A percentile compares a stretch with the other conserved stretches of the same genome.
Conservation (phyloP, 805 yeast genomes). For the Saturnispora hagleri region DNA sequence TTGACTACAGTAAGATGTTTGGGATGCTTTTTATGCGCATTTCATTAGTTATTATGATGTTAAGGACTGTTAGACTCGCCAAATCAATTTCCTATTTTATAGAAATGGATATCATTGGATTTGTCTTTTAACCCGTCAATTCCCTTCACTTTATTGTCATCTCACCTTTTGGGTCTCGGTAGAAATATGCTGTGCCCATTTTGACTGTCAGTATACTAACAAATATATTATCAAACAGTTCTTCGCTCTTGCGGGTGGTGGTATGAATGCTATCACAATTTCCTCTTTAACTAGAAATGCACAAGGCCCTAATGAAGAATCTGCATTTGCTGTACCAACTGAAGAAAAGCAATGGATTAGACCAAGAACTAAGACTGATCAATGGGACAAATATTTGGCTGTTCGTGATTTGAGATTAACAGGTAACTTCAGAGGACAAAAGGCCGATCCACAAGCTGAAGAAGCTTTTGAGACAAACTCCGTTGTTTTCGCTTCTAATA, state of each 20-base stretch:
- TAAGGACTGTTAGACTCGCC: no score
- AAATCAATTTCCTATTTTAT: no score
- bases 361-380: constrained; percentile 44
- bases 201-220: neutral
- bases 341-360: constrained; percentile 41
- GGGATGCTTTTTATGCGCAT: no score
- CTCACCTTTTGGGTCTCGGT: neutral
- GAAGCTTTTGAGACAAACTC: constrained; percentile 70
- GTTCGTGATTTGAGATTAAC: constrained; percentile 73
- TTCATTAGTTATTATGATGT: no score
- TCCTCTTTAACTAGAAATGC: constrained; percentile 25
- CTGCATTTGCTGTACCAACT: constrained; percentile 31
- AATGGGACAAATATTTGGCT: constrained; percentile 48
- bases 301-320: constrained; percentile 29
- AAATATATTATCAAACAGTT: constrained; percentile 21
- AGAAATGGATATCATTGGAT: no score
- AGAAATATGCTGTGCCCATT: neutral
- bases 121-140: no score
- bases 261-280: constrained; percentile 28
- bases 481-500: constrained; percentile 27
- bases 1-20: no score
- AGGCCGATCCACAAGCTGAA: constrained; percentile 53
- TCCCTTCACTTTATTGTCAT: neutral
- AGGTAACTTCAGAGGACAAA: constrained; percentile 63
- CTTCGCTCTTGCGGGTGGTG: constrained; percentile 47